Evolutionary conservation across 371 early-diverging fungal genomes (phyloP).

Genomic region (Mucor piriformis): DNA sequence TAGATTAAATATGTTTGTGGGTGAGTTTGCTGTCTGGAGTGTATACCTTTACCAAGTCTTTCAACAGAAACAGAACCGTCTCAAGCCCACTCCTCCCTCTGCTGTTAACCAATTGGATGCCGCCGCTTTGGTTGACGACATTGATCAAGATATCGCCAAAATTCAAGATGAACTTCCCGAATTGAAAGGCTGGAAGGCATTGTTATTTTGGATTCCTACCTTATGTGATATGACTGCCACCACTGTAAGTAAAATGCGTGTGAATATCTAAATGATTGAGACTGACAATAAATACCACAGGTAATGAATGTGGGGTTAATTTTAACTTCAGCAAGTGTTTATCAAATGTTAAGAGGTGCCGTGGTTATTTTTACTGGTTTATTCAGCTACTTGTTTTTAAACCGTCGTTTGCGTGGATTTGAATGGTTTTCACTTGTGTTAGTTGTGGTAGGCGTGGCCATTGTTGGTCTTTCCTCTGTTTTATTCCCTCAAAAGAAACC

Average conservation of each 20-base stretch:
- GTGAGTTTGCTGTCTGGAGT: constrained; percentile 70
- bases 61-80: constrained; percentile 13
- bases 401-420: constrained; percentile 72
- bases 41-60: constrained; percentile 45
- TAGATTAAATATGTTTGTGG: constrained; percentile 91
- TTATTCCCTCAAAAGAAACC: constrained; percentile 50
- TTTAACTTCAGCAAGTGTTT: constrained; percentile 89
- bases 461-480: constrained; percentile 83
- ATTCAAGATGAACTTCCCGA: constrained; percentile 23
- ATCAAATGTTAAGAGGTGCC: constrained; percentile 96
- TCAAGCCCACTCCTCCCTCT: constrained; percentile 32
- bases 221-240: constrained; percentile 92
- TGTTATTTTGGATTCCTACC: constrained; percentile 89
- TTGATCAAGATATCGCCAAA: constrained; percentile 25
- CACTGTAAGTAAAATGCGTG: constrained; percentile 57
- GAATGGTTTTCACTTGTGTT: constrained; percentile 82
- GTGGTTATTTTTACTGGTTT: constrained; percentile 93
- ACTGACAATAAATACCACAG: constrained; percentile 25
- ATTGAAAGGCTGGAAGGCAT: constrained; percentile 59
- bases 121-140: constrained; percentile 36
- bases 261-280: not conserved
- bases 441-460: constrained; percentile 82
- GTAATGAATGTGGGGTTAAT: constrained; percentile 95
- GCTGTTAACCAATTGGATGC: constrained; percentile 50
- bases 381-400: constrained; percentile 84